Evolutionary conservation across 305 asterid species (phyloP).

Genomic region (Fraxinus baroniana): DNA sequence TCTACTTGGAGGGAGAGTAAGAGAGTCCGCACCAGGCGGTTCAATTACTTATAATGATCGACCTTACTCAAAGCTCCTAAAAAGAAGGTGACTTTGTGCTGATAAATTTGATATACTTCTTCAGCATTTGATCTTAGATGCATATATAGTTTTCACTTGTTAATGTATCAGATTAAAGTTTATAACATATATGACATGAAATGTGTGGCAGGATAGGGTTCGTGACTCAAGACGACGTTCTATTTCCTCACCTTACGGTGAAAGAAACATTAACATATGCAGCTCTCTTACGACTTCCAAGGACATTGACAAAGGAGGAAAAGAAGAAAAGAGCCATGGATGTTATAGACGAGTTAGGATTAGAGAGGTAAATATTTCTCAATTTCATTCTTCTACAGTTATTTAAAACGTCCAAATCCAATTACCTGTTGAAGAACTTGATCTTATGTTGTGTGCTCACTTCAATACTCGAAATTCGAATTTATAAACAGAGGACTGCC

Average conservation of each 20-base stretch:
- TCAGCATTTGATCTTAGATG: neutral
- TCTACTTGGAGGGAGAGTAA: constrained; percentile 75
- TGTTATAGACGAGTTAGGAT: constrained; percentile 78
- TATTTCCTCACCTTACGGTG: constrained; percentile 95
- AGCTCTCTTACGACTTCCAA: constrained; percentile 85
- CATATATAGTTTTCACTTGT: neutral
- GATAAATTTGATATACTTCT: neutral
- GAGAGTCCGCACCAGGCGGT: constrained; percentile 57
- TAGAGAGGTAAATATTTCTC: constrained; percentile 58
- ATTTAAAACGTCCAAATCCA: neutral
- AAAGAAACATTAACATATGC: constrained; percentile 77
- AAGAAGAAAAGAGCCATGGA: constrained; percentile 73
- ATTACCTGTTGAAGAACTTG: neutral
- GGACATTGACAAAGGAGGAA: constrained; percentile 61
- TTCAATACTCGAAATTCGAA: neutral
- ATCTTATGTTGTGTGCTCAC: neutral
- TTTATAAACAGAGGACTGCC: neutral
- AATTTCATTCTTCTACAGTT: neutral
- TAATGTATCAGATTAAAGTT: neutral
- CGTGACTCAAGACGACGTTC: constrained; percentile 93
- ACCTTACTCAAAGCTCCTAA: constrained; percentile 76
- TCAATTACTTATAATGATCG: constrained; percentile 71
- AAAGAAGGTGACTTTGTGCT: constrained; percentile 55
- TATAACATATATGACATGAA: neutral
- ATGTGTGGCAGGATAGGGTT: constrained; percentile 78